Base-by-base conservation (phyloP, 1,139 yeast genomes). In the Kodamaea ohmeri region DNA sequence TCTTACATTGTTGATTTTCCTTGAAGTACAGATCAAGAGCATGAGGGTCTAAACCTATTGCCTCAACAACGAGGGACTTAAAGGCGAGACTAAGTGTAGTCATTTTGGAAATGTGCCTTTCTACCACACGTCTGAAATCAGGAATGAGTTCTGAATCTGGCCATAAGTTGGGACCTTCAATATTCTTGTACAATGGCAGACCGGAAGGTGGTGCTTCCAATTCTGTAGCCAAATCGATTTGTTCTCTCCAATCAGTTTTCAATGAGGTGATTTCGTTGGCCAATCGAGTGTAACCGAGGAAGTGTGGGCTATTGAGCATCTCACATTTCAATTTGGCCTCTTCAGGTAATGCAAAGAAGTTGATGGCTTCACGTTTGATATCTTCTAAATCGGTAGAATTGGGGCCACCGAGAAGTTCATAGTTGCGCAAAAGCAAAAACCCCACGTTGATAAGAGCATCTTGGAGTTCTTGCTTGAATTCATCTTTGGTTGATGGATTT, bases 121-220 rank as follows among this genome's bases (percentile, higher is more conserved):
- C 60, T 3, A 80, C 70, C 0, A 63, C 63, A 0, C 66, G 64
- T 42, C 71, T 60, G 53, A 80, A 80, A 1, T 65, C 54, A 1
- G 86, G 86, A 2, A 76, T 58, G n/a, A 55, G 56, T 3, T 50
- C 35, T 15, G 62, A 65, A 32, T 72, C 71, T 0, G 85, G 82
- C 80, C 82, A 81, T 41, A 71, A 57, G 47, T 79, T 79, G 9
- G 88, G 87, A 0, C 88, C 88, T 45, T 77, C 80, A 38, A 81
- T 65, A 45, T 78, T 76, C 40, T 65, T 60, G 62, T 80, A 81
- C 13, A 75, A 47, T 0, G 82, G 83, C 17, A 67, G 74, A 11
- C 57, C 68, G 14, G 59, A 46, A 2, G 50, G 53, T 0, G 81
- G 80, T 4, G 71, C 66, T 1, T 77, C 75, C 17, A 76, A 60